Evolutionary conservation across 179 eudicot species (phyloP).

Genomic region (Carnegiea gigantea): DNA sequence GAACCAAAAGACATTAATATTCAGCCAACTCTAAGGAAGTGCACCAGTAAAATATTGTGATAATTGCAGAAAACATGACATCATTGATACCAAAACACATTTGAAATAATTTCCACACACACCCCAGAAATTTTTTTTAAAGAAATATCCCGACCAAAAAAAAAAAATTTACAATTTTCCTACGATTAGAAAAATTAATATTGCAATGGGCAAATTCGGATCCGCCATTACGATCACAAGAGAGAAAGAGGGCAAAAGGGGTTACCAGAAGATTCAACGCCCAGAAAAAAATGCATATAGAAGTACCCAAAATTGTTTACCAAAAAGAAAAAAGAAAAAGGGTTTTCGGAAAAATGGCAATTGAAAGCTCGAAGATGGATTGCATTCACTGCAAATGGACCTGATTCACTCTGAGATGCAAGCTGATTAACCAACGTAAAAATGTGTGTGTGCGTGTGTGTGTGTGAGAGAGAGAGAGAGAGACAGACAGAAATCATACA

Average conservation of each 20-base stretch:
- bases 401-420: not conserved
- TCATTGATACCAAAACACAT: not conserved
- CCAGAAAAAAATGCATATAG: not conserved
- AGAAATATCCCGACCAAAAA: too few species aligned
- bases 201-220: not conserved
- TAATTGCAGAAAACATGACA: slow-evolving; percentile 2
- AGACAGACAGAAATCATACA: not conserved
- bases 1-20: not conserved
- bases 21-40: not conserved
- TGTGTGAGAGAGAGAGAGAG: too few species aligned
- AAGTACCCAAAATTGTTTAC: not conserved
- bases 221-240: slow-evolving; percentile 4
- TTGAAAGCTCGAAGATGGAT: not conserved
- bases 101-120: not conserved
- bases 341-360: not conserved
- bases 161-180: not conserved
- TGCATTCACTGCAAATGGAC: not conserved
- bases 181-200: not conserved
- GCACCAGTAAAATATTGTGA: not conserved
- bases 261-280: slow-evolving; percentile 15
- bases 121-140: not conserved
- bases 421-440: not conserved
- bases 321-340: not conserved
- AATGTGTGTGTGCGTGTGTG: not conserved
- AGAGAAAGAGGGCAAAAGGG: not conserved